Evolutionary conservation across 2,329 filamentous ascomycete species (phyloP), one percentile per base, ranked within the genome.

Genomic region (Purpureocillium lavendulum): DNA sequence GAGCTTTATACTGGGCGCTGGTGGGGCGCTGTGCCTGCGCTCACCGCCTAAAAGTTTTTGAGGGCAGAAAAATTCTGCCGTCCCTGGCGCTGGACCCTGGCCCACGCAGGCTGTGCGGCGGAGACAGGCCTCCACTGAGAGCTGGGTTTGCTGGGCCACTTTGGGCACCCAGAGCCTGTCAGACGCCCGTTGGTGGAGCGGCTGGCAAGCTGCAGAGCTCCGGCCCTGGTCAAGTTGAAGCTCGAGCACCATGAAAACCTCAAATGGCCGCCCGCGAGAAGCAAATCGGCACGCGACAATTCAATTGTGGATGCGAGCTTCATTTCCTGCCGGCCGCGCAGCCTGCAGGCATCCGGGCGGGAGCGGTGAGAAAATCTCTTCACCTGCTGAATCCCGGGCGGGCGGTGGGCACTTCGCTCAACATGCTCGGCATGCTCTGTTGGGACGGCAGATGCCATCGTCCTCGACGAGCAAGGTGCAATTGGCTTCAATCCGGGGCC

Each of bases 1-100:
- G 10, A 11, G 18, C 57, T 71, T 65, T 71, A 71, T 72, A 73
- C 30, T 17, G 26, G 12, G 2, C 3, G 17, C 8, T 13, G 38
- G 14, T 35, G 30, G 33, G 33, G 24, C 12, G 36, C 11, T 21
- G 28, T 2, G 10, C 35, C 40, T 39, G 40, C 30, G 41, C 38
- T 38, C 30, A 40, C 33, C 38, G 40, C 45, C 42, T 45, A 49
- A 47, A 49, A 49, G 38, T 49, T 48, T 26, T 51, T 46, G 18
- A 6, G 26, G 49, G 47, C 50, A 48, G 41, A 18, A 16, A 11
- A 16, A 12, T 11, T 17, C 17, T 5, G 9, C 18, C n/a, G n/a
- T n/a, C n/a, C n/a, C n/a, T n/a, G n/a, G n/a, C n/a, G 12, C 3
- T 15, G 29, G 34, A 11, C 13, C 12, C 18, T 35, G 16, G 28